Evolutionary conservation across 257 asterid species (phyloP).

Genomic region (Ophiorrhiza pumila): DNA sequence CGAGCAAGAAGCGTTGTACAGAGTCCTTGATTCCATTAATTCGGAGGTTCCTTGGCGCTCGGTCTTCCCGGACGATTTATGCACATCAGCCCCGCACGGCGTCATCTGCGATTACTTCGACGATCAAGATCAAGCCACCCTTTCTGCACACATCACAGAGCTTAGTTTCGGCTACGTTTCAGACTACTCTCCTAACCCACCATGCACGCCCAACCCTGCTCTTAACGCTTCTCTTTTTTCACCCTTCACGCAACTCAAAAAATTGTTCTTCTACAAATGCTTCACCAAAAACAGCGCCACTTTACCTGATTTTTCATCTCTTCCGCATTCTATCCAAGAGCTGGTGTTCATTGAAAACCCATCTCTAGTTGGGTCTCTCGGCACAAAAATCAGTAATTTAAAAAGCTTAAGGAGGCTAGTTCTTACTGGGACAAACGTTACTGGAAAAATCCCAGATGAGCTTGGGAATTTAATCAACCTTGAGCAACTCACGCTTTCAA

Average conservation of each 20-base stretch:
- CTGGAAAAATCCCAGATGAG: conserved; percentile 42
- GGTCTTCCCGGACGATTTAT: conserved; percentile 73
- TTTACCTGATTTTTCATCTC: conserved; percentile 50
- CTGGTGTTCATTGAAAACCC: conserved; percentile 65
- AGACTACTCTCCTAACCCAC: conserved; percentile 74
- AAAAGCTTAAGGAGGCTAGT: conserved; percentile 48
- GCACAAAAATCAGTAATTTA: conserved; percentile 33
- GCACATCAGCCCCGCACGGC: conserved; percentile 86
- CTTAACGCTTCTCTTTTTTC: conserved; percentile 43
- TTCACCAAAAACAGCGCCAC: conserved; percentile 32
- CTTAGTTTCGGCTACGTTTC: conserved; percentile 81
- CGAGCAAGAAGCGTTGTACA: conserved; percentile 76
- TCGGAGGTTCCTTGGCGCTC: conserved; percentile 64
- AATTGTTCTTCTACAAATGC: conserved; percentile 76
- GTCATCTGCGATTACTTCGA: conserved; percentile 65
- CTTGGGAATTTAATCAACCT: conserved; percentile 36
- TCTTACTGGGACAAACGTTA: conserved; percentile 47
- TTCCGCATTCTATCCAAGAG: conserved; percentile 42
- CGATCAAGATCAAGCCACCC: conserved; percentile 17
- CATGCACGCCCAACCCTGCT: conserved; percentile 49
- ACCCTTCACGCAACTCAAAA: conserved; percentile 48
- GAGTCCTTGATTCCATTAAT: conserved; percentile 57
- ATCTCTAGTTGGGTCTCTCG: conserved; percentile 46
- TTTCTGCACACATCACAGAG: conserved; percentile 55
- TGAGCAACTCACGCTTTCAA: conserved; percentile 65